Evolutionary conservation across 2,329 filamentous ascomycete species (phyloP).

Genomic region (Verticillium isaacii): DNA sequence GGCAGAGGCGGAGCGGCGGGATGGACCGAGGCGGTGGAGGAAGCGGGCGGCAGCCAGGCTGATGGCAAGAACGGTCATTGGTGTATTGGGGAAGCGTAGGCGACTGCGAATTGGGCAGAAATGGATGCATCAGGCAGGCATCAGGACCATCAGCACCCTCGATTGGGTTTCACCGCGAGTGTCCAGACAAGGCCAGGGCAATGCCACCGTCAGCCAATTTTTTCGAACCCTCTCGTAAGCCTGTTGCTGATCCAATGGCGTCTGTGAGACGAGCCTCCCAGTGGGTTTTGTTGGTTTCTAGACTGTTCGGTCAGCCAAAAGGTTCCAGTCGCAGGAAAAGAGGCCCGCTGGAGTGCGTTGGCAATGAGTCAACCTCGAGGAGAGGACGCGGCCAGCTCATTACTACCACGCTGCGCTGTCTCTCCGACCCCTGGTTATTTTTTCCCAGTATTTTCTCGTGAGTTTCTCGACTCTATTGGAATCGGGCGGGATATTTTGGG

Average conservation of each 20-base stretch:
- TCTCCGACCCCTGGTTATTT: not conserved
- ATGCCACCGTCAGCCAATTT: not conserved
- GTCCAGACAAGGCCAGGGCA: not conserved
- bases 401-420: not conserved
- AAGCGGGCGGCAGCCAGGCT: not conserved
- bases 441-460: not conserved
- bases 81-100: not conserved
- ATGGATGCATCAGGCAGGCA: slow-evolving; percentile 2
- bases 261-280: not conserved
- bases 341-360: not conserved
- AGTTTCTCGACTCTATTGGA: not conserved
- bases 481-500: not conserved
- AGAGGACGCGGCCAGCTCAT: not conserved
- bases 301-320: not conserved
- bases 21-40: not conserved
- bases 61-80: not conserved
- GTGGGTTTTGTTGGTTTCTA: not conserved
- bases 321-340: not conserved
- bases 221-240: not conserved
- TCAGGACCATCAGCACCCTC: not conserved
- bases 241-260: not conserved
- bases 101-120: slow-evolving; percentile 2
- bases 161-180: slow-evolving; percentile 2
- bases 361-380: not conserved
- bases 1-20: not conserved